phyloP scores from a whole-genome alignment of 2,329 filamentous ascomycete genomes.

The Dactylonectria estremocensis region DNA sequence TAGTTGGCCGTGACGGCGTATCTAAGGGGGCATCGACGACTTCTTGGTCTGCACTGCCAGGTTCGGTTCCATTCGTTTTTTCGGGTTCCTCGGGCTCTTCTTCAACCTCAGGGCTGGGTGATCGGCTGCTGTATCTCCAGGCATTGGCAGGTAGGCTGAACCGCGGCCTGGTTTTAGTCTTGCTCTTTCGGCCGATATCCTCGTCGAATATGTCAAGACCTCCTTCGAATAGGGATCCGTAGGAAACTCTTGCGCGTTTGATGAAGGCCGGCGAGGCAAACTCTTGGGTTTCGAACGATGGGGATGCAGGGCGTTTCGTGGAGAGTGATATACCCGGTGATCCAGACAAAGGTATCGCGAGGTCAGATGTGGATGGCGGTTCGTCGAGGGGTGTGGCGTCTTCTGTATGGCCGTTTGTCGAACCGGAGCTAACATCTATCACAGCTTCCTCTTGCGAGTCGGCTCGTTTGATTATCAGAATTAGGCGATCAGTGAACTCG shows the following conservation, averaged over 20 bases:
- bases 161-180: conserved; percentile 75
- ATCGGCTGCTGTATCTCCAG: conserved; percentile 83
- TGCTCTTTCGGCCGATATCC: conserved; percentile 56
- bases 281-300: conserved; percentile 62
- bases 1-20: conserved; percentile 45
- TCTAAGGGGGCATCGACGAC: conserved; percentile 29
- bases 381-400: conserved; percentile 18
- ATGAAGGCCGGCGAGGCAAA: conserved; percentile 87
- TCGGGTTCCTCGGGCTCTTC: conserved; percentile 44
- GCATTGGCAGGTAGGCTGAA: conserved; percentile 76
- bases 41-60: conserved; percentile 24
- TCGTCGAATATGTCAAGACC: conserved; percentile 80
- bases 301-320: conserved; percentile 54
- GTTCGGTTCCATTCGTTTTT: conserved; percentile 31
- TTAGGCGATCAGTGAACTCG: conserved; percentile 66
- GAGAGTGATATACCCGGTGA: conserved; percentile 43
- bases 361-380: conserved; percentile 26
- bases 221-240: conserved; percentile 76
- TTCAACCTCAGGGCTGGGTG: conserved; percentile 77
- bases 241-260: conserved; percentile 79
- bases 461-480: conserved; percentile 59
- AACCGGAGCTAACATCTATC: conserved; percentile 66
- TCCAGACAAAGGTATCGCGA: conserved; percentile 35
- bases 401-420: conserved; percentile 36
- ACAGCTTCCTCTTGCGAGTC: conserved; percentile 63